Base-by-base conservation (phyloP, 768 basidiomycete species). In the Amanita phalloides region DNA sequence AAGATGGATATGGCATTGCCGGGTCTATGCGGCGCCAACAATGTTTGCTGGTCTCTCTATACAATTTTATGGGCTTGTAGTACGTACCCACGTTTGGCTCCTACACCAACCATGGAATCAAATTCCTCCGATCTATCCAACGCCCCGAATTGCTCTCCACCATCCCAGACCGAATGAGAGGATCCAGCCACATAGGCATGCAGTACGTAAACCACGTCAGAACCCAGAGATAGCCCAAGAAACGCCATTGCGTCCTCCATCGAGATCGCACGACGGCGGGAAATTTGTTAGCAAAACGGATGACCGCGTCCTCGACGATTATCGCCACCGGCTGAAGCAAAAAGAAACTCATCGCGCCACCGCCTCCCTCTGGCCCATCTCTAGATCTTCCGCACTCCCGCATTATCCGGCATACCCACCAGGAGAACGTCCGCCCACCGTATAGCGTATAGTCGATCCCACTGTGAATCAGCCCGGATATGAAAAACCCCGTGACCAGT, bases 311-410 rank as follows among this genome's bases (percentile, higher is more conserved):
- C 45, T 68, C 68, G 30, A 62, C 33, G 10, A 59, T 60, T 23
- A 72, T 66, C 6, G 60, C 67, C 7, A 67, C 43, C 0, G 68
- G 63, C 56, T 71, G 69, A 42, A 65, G 53, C 44, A 63, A 47
- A 59, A 70, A 70, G 56, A 70, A 70, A 3, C 51, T 54, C 42
- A 71, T 59, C 8, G 63, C 57, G 14, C 61, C 57, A 17, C 57
- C 61, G 38, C 61, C 55, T 21, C 46, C 37, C 37, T 37, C 39
- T 10, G 26, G 6, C 21, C 41, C 32, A 44, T 25, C 28, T 20
- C 49, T 39, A 43, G 17, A 37, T 51, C 41, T 39, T 25, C 49
- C 42, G 28, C 49, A 39, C 6, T 35, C 9, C 10, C n/a, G 13
- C 3, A 25, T 14, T 26, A 37, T 21, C 14, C 41, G 32, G 23